Conservation (phyloP, 352 stramenopile species). For the Phytophthora foliorum region DNA sequence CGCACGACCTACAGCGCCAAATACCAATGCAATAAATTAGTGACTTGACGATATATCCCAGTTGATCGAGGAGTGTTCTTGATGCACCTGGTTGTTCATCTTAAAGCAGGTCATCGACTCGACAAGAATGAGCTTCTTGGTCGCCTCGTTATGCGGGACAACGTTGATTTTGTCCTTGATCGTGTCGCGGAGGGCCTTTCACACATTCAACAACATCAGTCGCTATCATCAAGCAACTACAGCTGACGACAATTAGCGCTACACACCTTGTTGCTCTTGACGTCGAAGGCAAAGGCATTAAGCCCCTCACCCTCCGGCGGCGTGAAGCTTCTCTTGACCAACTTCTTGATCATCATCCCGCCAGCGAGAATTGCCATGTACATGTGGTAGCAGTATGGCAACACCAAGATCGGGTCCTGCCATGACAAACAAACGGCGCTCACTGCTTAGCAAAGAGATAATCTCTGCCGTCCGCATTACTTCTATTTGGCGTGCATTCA, state of each 20-base stretch:
- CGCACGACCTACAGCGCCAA: slow-evolving; percentile 56
- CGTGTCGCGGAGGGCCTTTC: slow-evolving; percentile 51
- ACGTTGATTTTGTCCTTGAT: slow-evolving; percentile 76
- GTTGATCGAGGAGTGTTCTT: background rate
- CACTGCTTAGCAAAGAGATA: background rate
- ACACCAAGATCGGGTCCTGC: slow-evolving; percentile 65
- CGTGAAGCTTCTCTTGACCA: slow-evolving; percentile 70
- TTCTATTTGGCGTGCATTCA: background rate
- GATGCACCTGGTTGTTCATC: slow-evolving; percentile 74
- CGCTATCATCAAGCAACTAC: background rate
- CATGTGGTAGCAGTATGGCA: slow-evolving; percentile 82
- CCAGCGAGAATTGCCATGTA: slow-evolving; percentile 76
- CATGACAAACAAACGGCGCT: background rate
- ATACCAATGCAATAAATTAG: background rate
- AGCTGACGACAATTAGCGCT: background rate
- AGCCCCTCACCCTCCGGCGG: slow-evolving; percentile 52
- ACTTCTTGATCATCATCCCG: slow-evolving; percentile 70
- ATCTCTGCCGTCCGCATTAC: background rate
- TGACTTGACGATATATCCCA: background rate
- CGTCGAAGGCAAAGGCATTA: slow-evolving; percentile 60
- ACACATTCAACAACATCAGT: background rate
- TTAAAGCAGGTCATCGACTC: slow-evolving; percentile 70
- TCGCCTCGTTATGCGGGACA: slow-evolving; percentile 50
- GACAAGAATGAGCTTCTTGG: slow-evolving; percentile 54
- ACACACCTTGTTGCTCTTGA: slow-evolving; percentile 60